These are phyloP conservation scores for Amanita exitialis DNA, from an alignment of 768 basidiomycete species.

Conservation along the genomic window DNA sequence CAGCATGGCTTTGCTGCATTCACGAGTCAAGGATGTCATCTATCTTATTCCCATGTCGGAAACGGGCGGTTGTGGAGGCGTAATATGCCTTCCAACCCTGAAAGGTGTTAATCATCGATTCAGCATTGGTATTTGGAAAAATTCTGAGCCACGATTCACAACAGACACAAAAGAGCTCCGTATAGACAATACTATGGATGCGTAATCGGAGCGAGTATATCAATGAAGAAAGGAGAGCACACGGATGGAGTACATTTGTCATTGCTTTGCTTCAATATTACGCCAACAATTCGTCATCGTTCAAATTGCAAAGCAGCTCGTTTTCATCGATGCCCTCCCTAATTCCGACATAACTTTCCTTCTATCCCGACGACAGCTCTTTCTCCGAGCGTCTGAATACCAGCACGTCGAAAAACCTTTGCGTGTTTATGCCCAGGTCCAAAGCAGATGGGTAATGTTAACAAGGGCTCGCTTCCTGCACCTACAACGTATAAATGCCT, in stretches of 20 bases:
- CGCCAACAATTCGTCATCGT: constrained; percentile 34
- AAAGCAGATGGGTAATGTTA: too few species aligned
- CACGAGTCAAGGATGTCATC: constrained; percentile 83
- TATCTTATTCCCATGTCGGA: constrained; percentile 60
- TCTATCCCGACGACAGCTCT: constrained; percentile 47
- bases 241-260: constrained; percentile 30
- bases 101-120: constrained; percentile 89
- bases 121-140: constrained; percentile 59
- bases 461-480: too few species aligned
- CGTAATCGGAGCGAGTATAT: constrained; percentile 14
- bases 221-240: constrained; percentile 7
- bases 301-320: too few species aligned
- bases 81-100: constrained; percentile 66
- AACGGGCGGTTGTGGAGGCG: constrained; percentile 83
- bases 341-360: constrained; percentile 10
- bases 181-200: constrained; percentile 27
- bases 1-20: constrained; percentile 91
- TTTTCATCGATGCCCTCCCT: constrained; percentile 37
- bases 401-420: too few species aligned
- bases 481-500: too few species aligned
- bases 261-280: constrained; percentile 48
- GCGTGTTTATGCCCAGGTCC: too few species aligned
- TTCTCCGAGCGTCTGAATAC: too few species aligned
- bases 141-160: constrained; percentile 6
- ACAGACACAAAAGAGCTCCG: constrained; percentile 12